phyloP scores from a whole-genome alignment of 2,329 filamentous ascomycete genomes.

The Arthrocladium fulminans region DNA sequence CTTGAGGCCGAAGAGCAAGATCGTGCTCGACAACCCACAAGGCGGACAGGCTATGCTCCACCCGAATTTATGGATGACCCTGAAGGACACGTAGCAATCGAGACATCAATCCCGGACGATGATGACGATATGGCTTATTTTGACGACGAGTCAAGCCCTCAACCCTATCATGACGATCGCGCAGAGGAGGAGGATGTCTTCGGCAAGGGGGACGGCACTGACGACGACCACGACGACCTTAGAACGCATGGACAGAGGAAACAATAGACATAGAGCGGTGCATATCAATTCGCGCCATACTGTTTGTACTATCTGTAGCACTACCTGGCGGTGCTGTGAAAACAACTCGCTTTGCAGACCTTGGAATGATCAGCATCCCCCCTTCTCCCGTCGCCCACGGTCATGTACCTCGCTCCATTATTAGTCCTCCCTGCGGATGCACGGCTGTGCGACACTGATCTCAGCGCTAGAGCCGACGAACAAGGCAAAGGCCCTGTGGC shows the following conservation, averaged over 20 bases:
- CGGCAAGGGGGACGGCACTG: conserved; percentile 24
- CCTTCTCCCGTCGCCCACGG: neutral
- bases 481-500: too few relatives aligned
- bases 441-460: too few relatives aligned
- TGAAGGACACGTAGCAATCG: conserved; percentile 32
- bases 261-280: neutral
- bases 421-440: too few relatives aligned
- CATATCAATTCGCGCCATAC: neutral
- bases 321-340: too few relatives aligned
- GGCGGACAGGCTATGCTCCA: conserved; percentile 22
- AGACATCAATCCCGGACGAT: conserved; percentile 32
- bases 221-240: conserved; percentile 30
- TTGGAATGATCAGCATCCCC: neutral
- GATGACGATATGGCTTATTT: conserved; percentile 35
- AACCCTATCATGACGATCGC: conserved; percentile 42
- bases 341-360: neutral
- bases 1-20: conserved; percentile 40
- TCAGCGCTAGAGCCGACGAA: too few relatives aligned
- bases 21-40: conserved; percentile 29
- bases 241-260: conserved; percentile 29
- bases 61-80: conserved; percentile 29
- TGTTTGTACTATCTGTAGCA: neutral
- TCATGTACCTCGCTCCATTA: too few relatives aligned
- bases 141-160: conserved; percentile 31
- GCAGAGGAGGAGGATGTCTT: conserved; percentile 45